Evolutionary conservation across 2,329 filamentous ascomycete genomes (phyloP).

Genomic region (Claviceps fusiformis): DNA sequence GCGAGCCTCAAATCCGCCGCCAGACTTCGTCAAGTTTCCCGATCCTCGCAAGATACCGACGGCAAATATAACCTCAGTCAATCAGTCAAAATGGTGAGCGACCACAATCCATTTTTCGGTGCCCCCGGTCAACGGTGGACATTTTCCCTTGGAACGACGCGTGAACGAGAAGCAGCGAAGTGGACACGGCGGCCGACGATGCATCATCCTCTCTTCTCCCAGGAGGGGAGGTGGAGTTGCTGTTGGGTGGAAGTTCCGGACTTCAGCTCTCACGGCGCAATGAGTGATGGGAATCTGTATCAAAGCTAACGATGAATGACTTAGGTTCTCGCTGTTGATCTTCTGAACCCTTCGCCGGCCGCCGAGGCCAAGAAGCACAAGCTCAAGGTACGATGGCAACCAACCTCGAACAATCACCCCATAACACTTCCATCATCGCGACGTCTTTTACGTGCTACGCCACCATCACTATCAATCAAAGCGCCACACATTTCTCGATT

Average conservation of each 20-base stretch:
- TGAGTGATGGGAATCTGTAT: constrained; percentile 1
- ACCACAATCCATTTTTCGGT: constrained; percentile 11
- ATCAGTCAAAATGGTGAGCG: constrained; percentile 59
- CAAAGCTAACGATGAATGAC: constrained; percentile 32
- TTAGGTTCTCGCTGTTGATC: constrained; percentile 99
- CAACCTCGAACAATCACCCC: constrained; percentile 3
- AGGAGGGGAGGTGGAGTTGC: constrained; percentile 4
- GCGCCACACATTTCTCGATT: too few species aligned
- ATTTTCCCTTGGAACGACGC: constrained; percentile 10
- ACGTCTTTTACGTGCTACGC: background rate
- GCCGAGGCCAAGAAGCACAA: constrained; percentile 99
- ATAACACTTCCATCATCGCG: constrained; percentile 7
- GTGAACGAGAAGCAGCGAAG: background rate
- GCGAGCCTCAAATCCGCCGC: constrained; percentile 40
- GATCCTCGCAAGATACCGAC: constrained; percentile 32
- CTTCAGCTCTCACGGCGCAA: background rate
- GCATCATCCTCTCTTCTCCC: constrained; percentile 4
- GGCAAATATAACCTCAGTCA: constrained; percentile 25
- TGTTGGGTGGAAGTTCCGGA: constrained; percentile 7
- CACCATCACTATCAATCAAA: background rate
- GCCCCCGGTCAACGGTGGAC: constrained; percentile 4
- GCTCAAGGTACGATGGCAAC: constrained; percentile 68
- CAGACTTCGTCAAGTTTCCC: constrained; percentile 40
- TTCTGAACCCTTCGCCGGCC: constrained; percentile 96
- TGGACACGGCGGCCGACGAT: constrained; percentile 6